A percentile compares a stretch with the other conserved stretches of the same genome.
These are phyloP conservation scores for Mycena venus DNA, from an alignment of 768 basidiomycete genomes.

Conservation along the genomic window DNA sequence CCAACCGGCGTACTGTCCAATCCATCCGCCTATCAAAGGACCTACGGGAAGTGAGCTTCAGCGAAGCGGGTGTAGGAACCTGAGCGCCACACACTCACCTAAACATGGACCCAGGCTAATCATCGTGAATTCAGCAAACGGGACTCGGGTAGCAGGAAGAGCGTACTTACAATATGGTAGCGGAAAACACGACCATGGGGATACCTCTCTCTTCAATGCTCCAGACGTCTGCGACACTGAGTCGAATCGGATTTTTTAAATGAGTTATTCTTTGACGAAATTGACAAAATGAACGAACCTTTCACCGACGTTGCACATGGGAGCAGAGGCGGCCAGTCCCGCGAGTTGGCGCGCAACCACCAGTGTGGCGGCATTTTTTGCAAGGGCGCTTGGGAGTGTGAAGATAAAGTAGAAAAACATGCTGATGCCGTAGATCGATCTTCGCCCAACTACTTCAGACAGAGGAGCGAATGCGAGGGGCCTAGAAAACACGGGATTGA, in stretches of 20 bases:
- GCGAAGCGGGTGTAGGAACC: too few relatives aligned
- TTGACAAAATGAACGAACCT: slow-evolving; percentile 37
- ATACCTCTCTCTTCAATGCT: slow-evolving; percentile 55
- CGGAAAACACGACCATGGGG: slow-evolving; percentile 65
- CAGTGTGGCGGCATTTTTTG: slow-evolving; percentile 58
- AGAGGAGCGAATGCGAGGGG: slow-evolving; percentile 58
- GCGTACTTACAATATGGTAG: slow-evolving; percentile 57
- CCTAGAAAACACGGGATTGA: too few relatives aligned
- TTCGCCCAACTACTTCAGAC: slow-evolving; percentile 54
- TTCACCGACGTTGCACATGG: slow-evolving; percentile 61
- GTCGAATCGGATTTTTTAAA: too few relatives aligned
- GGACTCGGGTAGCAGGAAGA: too few relatives aligned
- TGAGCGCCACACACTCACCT: too few relatives aligned
- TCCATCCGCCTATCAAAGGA: slow-evolving; percentile 64
- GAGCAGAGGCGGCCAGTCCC: slow-evolving; percentile 58
- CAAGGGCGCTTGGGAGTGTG: slow-evolving; percentile 60
- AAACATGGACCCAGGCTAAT: slow-evolving; percentile 55
- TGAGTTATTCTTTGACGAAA: too few relatives aligned
- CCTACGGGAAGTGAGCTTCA: slow-evolving; percentile 38
- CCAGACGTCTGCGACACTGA: slow-evolving; percentile 57
- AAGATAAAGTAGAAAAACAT: slow-evolving; percentile 60
- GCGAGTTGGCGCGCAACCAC: slow-evolving; percentile 60
- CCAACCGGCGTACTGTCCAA: slow-evolving; percentile 60
- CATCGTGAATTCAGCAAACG: background rate
- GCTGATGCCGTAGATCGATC: slow-evolving; percentile 52